Evolutionary conservation across 1,139 yeast species (phyloP).

Genomic region (Lodderomyces metapsilosis): DNA sequence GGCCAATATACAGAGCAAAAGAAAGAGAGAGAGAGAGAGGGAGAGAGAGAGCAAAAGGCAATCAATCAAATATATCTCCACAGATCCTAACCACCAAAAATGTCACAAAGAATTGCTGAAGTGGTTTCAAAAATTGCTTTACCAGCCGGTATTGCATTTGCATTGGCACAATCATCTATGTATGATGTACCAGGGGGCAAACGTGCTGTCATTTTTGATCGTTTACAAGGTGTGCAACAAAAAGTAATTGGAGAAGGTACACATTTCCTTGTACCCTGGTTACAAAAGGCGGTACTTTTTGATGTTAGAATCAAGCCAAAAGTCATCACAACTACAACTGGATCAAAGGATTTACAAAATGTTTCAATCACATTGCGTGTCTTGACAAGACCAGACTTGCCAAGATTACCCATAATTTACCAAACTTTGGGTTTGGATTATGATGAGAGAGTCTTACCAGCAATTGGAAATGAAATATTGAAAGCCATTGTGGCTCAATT

Average conservation of each 20-base stretch:
- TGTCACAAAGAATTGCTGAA: slow-evolving; percentile 43
- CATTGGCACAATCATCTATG: slow-evolving; percentile 69
- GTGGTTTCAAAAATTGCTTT: slow-evolving; percentile 53
- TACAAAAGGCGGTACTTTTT: slow-evolving; percentile 83
- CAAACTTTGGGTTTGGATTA: slow-evolving; percentile 91
- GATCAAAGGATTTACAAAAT: slow-evolving; percentile 95
- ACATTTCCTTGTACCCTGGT: slow-evolving; percentile 93
- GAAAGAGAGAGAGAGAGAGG: no score
- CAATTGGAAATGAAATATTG: slow-evolving; percentile 94
- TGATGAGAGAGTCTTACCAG: slow-evolving; percentile 95
- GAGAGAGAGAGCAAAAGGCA: no score
- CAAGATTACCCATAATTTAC: slow-evolving; percentile 78
- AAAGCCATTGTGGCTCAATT: slow-evolving; percentile 96
- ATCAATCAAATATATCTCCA: background rate
- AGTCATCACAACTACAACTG: slow-evolving; percentile 91
- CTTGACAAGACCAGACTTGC: slow-evolving; percentile 89
- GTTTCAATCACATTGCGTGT: slow-evolving; percentile 92
- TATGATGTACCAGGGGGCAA: slow-evolving; percentile 96
- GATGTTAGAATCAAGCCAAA: slow-evolving; percentile 93
- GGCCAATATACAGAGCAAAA: no score
- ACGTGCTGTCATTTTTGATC: slow-evolving; percentile 92
- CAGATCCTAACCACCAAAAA: slow-evolving; percentile 12
- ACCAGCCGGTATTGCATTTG: slow-evolving; percentile 66
- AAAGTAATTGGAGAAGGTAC: slow-evolving; percentile 94
- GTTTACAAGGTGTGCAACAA: slow-evolving; percentile 85